Evolutionary conservation across 2,329 filamentous ascomycete species (phyloP), one percentile per base, ranked within the genome.

Genomic region (Calonectria hongkongensis): DNA sequence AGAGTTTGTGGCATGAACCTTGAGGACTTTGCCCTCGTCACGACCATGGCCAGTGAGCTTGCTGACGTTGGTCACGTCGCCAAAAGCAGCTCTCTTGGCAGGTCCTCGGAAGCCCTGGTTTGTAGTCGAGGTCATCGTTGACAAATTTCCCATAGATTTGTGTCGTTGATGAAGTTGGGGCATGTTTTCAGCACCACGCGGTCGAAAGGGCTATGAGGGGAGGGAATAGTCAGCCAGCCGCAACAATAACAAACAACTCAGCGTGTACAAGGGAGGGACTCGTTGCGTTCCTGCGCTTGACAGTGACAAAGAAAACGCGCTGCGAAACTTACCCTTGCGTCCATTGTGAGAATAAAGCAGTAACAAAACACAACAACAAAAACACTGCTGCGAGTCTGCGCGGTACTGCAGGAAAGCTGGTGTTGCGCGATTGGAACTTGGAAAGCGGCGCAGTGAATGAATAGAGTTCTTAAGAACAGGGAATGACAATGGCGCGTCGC

Each of bases 81-180:
- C 94, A 84, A 97, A 95, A 15, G 92, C 94, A 74, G 92, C 92
- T 77, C 95, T 92, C 86, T 96, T 97, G 68, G 92, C 88, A 70
- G 90, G 82, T 47, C 83, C 84, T 36, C 83, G 84, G 48, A 85
- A 78, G 43, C 84, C 84, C 27, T 73, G 74, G 25, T 74, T 72
- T 15, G 77, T 64, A 3, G 74, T 75, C 15, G 77, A 75, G 36
- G 81, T 74, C 78, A 80, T 82, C 47, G 71, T 75, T 36, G 78
- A 75, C 54, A 94, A 77, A 89, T 89, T 84, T 85, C 93, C 84
- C 83, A 92, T 92, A 10, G 95, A 97, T 85, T 98, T 98, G 86
- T 95, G 93, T 75, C 94, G 93, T 79, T 95, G 92, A 79, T 97
- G 94, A 74, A 95, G 86, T 66, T 89, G 69, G 12, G 80, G 81